Base-by-base conservation (phyloP, 352 stramenopile genomes). In the Albugo candida region DNA sequence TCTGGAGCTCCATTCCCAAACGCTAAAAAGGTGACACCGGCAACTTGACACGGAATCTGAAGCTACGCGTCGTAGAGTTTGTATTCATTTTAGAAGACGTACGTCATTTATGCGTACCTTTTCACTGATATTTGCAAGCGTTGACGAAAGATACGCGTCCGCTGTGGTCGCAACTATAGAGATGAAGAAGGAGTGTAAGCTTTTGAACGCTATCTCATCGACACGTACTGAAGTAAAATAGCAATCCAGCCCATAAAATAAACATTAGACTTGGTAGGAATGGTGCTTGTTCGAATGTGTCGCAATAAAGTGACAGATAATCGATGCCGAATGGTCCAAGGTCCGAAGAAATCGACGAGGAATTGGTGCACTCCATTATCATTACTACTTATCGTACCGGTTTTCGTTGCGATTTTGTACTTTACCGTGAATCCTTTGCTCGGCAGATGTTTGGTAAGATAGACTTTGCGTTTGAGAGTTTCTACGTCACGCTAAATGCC, bases 1-100 rank as follows among this genome's bases (percentile, higher is more conserved):
- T 99, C 95, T 1, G 94, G 92, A 13, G 94, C 93, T 51, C 95
- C 77, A 66, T 99, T 99, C 13, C 94, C 95, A 48, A 99, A 93
- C 31, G 94, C 92, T 36, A 99, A 64, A 38, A 98, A 88, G 3
- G 94, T 97, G 44, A 99, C 94, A 20, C 95, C 94, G 1, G 93
- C 91, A 47, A 98, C 91, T 38, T 94, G 79, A 47, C 83, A 83
- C 37, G 81, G 70, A n/a, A 95, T 64, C 20, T 78, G 61, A 5
- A 93, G 62, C 45, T 79, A 45, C 40, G 2, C 11, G 48, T 58
- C 19, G 60, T 47, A 24, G 55, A 46, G 8, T 27, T 37, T 14
- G 19, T 14, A 20, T 35, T 20, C 45, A 37, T 34, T 13, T 36
- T 11, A 57, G 11, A n/a, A 3, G 16, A 34, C n/a, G 19, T 37